These are phyloP conservation scores for Melaleuca alternifolia DNA, from an alignment of 345 rosid species.

Conservation along the genomic window DNA sequence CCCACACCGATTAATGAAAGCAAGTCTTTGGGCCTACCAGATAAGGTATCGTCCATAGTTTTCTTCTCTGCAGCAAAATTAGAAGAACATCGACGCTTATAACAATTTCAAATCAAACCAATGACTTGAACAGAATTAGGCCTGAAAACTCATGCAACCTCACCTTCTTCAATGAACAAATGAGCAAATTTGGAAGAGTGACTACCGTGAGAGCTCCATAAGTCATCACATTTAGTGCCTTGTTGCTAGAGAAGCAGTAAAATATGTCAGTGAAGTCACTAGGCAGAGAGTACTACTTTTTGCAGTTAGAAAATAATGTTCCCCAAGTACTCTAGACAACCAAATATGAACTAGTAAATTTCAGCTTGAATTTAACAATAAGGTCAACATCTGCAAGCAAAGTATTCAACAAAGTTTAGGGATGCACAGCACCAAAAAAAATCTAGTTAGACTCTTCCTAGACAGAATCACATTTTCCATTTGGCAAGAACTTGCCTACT, in stretches of 20 bases:
- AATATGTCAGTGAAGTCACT: background rate
- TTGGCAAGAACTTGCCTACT: background rate
- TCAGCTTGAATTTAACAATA: background rate
- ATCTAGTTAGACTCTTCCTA: background rate
- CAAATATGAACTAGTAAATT: background rate
- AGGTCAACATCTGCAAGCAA: background rate
- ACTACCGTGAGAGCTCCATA: constrained; percentile 21
- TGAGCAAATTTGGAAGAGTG: constrained; percentile 84
- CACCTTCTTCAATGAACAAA: constrained; percentile 91
- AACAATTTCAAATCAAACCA: background rate
- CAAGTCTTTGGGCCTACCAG: constrained; percentile 44
- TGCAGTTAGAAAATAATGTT: background rate
- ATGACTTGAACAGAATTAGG: background rate
- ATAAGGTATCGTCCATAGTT: constrained; percentile 28
- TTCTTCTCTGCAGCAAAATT: constrained; percentile 53
- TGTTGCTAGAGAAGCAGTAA: constrained; percentile 29
- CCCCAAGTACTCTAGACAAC: background rate
- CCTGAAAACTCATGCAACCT: background rate
- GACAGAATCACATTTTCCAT: background rate
- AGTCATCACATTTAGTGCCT: constrained; percentile 37
- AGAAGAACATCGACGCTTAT: background rate
- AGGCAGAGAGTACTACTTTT: background rate
- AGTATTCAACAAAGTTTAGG: background rate
- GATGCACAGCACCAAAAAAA: background rate
- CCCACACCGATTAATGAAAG: constrained; percentile 72